Evolutionary conservation across 495 filamentous ascomycete genomes (phyloP).

Genomic region (Aspergillus panamensis): DNA sequence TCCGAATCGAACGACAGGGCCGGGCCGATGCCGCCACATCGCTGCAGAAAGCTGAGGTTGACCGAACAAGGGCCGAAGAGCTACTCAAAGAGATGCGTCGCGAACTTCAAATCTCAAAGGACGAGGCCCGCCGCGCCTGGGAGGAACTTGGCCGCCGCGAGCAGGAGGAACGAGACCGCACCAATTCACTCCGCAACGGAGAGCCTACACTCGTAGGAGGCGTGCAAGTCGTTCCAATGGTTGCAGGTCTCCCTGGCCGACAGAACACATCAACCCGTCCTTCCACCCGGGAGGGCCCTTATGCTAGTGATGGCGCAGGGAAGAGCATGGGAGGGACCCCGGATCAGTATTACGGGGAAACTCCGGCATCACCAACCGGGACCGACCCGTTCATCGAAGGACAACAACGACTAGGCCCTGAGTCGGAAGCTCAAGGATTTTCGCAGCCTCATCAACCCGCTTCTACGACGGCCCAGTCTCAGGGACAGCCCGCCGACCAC

Average conservation of each 20-base stretch:
- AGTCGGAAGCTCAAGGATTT: conserved; percentile 3
- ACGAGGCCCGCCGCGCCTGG: conserved; percentile 94
- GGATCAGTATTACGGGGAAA: conserved; percentile 44
- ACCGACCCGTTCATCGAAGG: conserved; percentile 57
- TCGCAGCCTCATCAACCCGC: conserved; percentile 23
- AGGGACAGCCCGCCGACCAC: conserved; percentile 29
- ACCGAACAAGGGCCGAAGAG: conserved; percentile 66
- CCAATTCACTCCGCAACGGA: conserved; percentile 77
- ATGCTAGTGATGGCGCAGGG: conserved; percentile 29
- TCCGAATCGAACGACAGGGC: conserved; percentile 68
- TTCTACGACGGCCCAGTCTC: conserved; percentile 26
- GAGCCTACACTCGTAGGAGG: conserved; percentile 85
- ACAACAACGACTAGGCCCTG: conserved; percentile 25
- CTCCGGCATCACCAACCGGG: conserved; percentile 48
- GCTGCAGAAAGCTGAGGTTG: conserved; percentile 60
- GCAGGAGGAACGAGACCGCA: conserved; percentile 93
- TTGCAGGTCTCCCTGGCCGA: conserved; percentile 66
- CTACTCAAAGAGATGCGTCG: conserved; percentile 80
- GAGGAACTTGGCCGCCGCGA: conserved; percentile 93
- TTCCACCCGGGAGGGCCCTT: conserved; percentile 46
- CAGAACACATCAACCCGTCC: conserved; percentile 52
- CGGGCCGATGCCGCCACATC: conserved; percentile 62
- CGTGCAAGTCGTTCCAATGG: conserved; percentile 96
- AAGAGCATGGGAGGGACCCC: conserved; percentile 28
- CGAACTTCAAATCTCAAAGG: conserved; percentile 90